These are phyloP conservation scores for Penicillium thymicola DNA, from an alignment of 2,329 filamentous ascomycete genomes.

Conservation along the genomic window DNA sequence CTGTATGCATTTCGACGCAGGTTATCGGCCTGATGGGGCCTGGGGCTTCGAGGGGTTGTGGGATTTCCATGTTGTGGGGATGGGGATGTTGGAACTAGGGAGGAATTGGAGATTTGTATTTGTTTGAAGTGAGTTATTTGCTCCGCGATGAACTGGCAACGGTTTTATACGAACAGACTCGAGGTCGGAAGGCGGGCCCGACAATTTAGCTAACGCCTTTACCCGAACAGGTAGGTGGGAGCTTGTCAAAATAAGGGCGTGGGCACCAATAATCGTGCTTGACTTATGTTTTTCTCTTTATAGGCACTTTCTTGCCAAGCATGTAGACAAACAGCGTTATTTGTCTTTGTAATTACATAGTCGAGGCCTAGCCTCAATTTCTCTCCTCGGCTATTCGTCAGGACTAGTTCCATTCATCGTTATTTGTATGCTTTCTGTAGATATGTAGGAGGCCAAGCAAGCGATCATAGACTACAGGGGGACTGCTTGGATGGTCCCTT, in stretches of 20 bases:
- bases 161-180: not conserved
- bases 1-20: constrained; percentile 48
- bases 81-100: not conserved
- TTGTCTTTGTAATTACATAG: not conserved
- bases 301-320: not conserved
- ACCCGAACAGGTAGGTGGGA: not conserved
- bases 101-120: too few relatives aligned
- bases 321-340: too few relatives aligned
- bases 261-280: not conserved
- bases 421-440: too few relatives aligned
- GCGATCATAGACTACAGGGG: too few relatives aligned
- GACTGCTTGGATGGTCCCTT: not conserved
- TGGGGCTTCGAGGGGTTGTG: constrained; percentile 2
- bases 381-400: too few relatives aligned
- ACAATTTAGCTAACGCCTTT: not conserved
- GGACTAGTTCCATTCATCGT: too few relatives aligned
- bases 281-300: not conserved
- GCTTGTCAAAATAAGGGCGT: not conserved
- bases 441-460: too few relatives aligned
- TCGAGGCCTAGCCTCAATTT: too few relatives aligned
- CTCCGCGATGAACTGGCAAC: not conserved
- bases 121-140: not conserved
- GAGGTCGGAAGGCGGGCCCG: not conserved
- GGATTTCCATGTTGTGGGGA: not conserved
- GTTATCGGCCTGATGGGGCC: constrained; percentile 17